Percentiles rank a stretch among this genome's conserved stretches.
These are phyloP conservation scores for Torulaspora franciscae DNA, from an alignment of 805 yeast species.

Conservation along the genomic window DNA sequence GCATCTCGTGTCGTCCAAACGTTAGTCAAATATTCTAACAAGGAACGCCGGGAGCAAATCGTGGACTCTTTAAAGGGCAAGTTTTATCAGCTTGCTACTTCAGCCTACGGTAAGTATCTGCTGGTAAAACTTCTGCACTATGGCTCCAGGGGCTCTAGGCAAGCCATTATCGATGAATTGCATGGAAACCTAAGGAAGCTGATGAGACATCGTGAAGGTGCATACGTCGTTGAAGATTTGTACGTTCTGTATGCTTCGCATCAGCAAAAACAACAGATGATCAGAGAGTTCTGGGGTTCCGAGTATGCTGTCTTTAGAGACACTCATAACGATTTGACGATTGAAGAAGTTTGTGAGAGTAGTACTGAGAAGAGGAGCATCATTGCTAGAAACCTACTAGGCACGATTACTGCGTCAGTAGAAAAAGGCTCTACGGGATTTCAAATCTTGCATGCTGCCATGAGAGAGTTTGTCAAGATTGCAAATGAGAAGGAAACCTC, in stretches of 20 bases:
- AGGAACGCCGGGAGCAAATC: constrained; percentile 69
- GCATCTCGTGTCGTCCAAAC: constrained; percentile 96
- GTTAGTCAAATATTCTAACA: constrained; percentile 76
- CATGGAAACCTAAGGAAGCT: constrained; percentile 88
- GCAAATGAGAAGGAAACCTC: constrained; percentile 61
- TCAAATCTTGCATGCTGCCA: constrained; percentile 92
- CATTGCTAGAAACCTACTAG: constrained; percentile 67
- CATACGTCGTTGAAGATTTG: constrained; percentile 92
- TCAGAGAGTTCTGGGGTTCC: constrained; percentile 95
- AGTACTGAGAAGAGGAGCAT: constrained; percentile 73
- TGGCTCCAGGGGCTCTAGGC: constrained; percentile 79
- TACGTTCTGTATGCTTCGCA: constrained; percentile 78
- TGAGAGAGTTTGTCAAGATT: constrained; percentile 79
- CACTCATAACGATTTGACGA: constrained; percentile 55
- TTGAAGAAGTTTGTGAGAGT: constrained; percentile 61
- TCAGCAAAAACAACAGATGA: constrained; percentile 83
- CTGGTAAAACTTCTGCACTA: constrained; percentile 85
- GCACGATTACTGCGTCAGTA: constrained; percentile 84
- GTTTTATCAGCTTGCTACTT: constrained; percentile 78
- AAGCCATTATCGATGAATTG: constrained; percentile 69
- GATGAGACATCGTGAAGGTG: constrained; percentile 97
- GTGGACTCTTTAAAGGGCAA: constrained; percentile 66
- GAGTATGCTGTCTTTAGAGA: constrained; percentile 89
- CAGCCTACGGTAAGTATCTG: constrained; percentile 89
- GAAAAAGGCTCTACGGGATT: constrained; percentile 96